These are phyloP conservation scores for Phanerochaete sordida DNA, from an alignment of 768 basidiomycete genomes.

Conservation along the genomic window DNA sequence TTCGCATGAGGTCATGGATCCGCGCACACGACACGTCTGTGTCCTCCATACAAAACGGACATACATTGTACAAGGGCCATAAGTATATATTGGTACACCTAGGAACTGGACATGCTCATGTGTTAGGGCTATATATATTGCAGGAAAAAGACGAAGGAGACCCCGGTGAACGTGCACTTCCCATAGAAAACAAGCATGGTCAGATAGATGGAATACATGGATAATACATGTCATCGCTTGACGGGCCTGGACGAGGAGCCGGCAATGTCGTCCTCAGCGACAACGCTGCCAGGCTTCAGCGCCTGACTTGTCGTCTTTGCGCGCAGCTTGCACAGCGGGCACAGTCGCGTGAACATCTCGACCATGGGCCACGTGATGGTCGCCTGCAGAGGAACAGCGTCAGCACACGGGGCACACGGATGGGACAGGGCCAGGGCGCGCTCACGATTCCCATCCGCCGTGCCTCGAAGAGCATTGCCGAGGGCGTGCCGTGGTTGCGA, in stretches of 20 bases:
- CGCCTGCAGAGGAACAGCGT: constrained; percentile 38
- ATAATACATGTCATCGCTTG: constrained; percentile 5
- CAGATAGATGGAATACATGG: background rate
- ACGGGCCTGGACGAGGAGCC: background rate
- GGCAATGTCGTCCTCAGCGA: background rate
- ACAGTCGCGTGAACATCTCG: constrained; percentile 60
- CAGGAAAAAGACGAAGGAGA: background rate
- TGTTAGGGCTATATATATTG: background rate
- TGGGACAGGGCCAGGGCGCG: constrained; percentile 10
- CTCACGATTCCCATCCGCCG: constrained; percentile 59
- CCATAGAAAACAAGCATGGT: background rate
- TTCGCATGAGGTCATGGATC: constrained; percentile 18
- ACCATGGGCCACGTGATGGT: constrained; percentile 73
- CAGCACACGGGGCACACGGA: constrained; percentile 2
- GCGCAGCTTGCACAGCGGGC: constrained; percentile 49
- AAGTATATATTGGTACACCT: background rate
- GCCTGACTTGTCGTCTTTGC: constrained; percentile 27
- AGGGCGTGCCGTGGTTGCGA: constrained; percentile 50
- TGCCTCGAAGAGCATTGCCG: constrained; percentile 53
- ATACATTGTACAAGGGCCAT: background rate
- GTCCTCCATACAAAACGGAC: background rate
- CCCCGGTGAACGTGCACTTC: background rate
- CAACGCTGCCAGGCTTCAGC: background rate
- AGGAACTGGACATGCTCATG: background rate
- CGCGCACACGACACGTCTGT: background rate